phyloP scores from a whole-genome alignment of 1,284 basidiomycete species.

The Apiotrichum mycotoxinovorans region DNA sequence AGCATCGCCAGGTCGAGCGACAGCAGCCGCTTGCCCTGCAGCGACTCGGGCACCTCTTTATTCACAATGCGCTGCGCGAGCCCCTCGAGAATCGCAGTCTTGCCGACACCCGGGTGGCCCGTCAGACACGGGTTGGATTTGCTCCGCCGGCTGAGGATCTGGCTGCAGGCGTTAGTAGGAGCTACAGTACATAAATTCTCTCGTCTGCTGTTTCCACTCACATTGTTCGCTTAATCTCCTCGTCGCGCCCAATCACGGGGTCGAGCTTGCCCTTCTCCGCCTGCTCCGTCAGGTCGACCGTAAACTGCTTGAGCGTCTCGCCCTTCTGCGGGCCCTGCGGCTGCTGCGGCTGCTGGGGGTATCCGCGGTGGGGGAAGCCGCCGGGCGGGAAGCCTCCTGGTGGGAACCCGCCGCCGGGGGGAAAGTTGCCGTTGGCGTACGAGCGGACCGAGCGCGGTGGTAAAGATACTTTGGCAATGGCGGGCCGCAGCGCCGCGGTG shows the following conservation, averaged over 20 bases:
- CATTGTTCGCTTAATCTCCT: conserved; percentile 85
- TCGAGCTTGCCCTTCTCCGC: conserved; percentile 81
- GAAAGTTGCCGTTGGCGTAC: conserved; percentile 24
- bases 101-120: conserved; percentile 71
- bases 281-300: conserved; percentile 76
- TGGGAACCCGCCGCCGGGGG: conserved; percentile 22
- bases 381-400: conserved; percentile 15
- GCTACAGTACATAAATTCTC: too few species aligned
- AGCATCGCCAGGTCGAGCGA: conserved; percentile 76
- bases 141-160: conserved; percentile 65
- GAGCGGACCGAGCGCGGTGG: conserved; percentile 10
- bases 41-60: conserved; percentile 84
- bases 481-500: too few species aligned
- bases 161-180: conserved; percentile 38
- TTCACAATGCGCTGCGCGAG: conserved; percentile 81
- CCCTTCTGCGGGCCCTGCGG: conserved; percentile 58
- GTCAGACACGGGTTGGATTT: conserved; percentile 78
- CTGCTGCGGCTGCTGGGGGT: conserved; percentile 18
- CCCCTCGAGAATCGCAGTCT: conserved; percentile 87
- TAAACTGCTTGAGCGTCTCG: conserved; percentile 78
- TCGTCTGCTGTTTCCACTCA: not conserved
- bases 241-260: conserved; percentile 82
- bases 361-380: conserved; percentile 10
- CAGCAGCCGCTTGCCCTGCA: conserved; percentile 76
- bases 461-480: too few species aligned